These are phyloP conservation scores for Psilocybe subaeruginosa DNA, from an alignment of 768 basidiomycete genomes.

Conservation along the genomic window DNA sequence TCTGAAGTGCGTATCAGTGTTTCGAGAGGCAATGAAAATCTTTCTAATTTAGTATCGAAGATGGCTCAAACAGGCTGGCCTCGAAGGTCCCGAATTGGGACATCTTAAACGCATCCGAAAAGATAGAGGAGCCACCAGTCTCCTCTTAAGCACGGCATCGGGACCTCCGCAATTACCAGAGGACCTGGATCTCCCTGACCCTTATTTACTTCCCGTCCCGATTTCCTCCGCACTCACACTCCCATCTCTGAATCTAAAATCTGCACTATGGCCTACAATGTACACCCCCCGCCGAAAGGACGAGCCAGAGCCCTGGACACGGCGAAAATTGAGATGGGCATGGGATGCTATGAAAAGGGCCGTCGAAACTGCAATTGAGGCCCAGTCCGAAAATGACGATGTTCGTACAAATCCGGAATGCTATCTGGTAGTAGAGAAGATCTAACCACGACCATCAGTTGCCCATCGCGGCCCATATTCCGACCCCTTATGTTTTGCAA, in stretches of 20 bases:
- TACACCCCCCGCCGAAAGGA: conserved; percentile 72
- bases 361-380: conserved; percentile 50
- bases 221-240: conserved; percentile 66
- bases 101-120: conserved; percentile 83
- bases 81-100: conserved; percentile 63
- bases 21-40: not conserved
- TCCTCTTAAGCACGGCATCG: conserved; percentile 52
- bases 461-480: conserved; percentile 76
- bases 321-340: conserved; percentile 74
- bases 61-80: conserved; percentile 67
- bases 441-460: conserved; percentile 44
- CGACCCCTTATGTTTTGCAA: conserved; percentile 45
- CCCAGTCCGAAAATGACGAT: conserved; percentile 53
- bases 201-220: conserved; percentile 68
- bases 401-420: conserved; percentile 38
- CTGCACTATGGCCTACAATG: conserved; percentile 83
- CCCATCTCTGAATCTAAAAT: conserved; percentile 67
- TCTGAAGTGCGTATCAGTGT: conserved; percentile 52
- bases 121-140: conserved; percentile 43
- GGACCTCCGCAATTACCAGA: conserved; percentile 52
- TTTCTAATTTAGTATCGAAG: conserved; percentile 34
- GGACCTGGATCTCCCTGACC: conserved; percentile 46
- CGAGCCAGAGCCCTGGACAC: conserved; percentile 69
- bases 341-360: conserved; percentile 63
- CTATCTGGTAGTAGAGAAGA: not conserved